Evolutionary conservation across 2,329 filamentous ascomycete genomes (phyloP), one percentile per base, ranked within the genome.

Genomic region (Pseudonectria foliicola): DNA sequence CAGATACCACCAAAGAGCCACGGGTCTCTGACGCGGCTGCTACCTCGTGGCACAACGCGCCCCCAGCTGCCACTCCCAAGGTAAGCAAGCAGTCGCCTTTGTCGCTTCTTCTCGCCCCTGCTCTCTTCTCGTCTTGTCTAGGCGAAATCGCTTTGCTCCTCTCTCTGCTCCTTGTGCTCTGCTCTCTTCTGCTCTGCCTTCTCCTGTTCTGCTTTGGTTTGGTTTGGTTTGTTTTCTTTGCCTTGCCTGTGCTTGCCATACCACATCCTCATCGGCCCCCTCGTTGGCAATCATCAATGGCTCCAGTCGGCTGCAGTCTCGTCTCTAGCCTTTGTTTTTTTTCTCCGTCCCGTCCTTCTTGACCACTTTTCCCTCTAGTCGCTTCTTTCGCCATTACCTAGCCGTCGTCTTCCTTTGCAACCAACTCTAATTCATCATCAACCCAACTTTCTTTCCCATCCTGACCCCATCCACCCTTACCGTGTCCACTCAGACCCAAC

Each of bases 1-100:
- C 66, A 28, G 71, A 75, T 57, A 64, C 63, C 40, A 66, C 62
- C 31, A 64, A 60, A 42, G 67, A 69, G 52, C 67, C 64, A 48
- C 61, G 59, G 41, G 55, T 64, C 46, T 68, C 65, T 39, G 69
- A 72, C 50, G 38, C 49, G 48, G 49, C 49, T 37, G 37, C 40
- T 43, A 40, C 49, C 27, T 62, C 66, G 49, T 70, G 68, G 66
- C 64, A 64, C 49, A 64, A 60, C 54, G 56, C 61, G 53, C 59
- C 59, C 39, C 61, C 63, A 48, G 54, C 54, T 43, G 60, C 62
- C 44, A 62, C 65, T 44, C 62, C 66, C 53, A 70, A 71, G 67
- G 67, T 71, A 61, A 61, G 67, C n/a, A 46, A 42, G 46, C 44
- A 48, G 49, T 49, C 55, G 50, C 47, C 49, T 46, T 56, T 50